Percentiles rank a stretch among this genome's conserved stretches.
Evolutionary conservation across 1,284 basidiomycete genomes (phyloP).

Genomic region (Xanthoconium separans): DNA sequence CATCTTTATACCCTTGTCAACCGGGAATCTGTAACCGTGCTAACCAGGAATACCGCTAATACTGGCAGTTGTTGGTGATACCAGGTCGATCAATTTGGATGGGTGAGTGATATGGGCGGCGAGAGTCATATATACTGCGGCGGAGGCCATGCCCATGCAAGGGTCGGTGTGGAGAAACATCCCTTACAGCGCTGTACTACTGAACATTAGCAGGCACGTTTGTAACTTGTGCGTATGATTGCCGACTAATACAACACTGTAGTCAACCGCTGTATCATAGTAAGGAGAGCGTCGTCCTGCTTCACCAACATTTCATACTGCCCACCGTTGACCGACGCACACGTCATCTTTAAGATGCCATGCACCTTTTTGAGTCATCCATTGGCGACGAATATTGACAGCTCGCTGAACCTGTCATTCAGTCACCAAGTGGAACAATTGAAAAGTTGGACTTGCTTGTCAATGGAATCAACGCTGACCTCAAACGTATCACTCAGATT

Average conservation of each 20-base stretch:
- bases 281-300: conserved; percentile 87
- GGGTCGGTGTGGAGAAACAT: too few relatives aligned
- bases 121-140: too few relatives aligned
- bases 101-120: too few relatives aligned
- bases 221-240: too few relatives aligned
- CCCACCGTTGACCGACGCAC: conserved; percentile 82
- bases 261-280: conserved; percentile 71
- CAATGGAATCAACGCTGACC: conserved; percentile 84
- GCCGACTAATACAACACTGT: conserved; percentile 62
- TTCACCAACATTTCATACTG: conserved; percentile 90
- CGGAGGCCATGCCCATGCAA: too few relatives aligned
- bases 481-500: conserved; percentile 89
- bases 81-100: too few relatives aligned
- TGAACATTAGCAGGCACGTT: too few relatives aligned
- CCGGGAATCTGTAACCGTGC: too few relatives aligned
- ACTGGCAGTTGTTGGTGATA: too few relatives aligned
- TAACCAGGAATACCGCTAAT: too few relatives aligned
- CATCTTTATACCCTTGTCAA: too few relatives aligned
- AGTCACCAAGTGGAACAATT: neutral
- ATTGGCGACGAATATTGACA: conserved; percentile 90
- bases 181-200: too few relatives aligned
- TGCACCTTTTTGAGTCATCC: conserved; percentile 94
- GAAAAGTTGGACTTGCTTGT: conserved; percentile 54
- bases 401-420: conserved; percentile 56
- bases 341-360: conserved; percentile 92